Percentiles rank a stretch among this genome's conserved stretches.
phyloP scores from a whole-genome alignment of 2,329 filamentous ascomycete species.

The Neofusicoccum cordaticola region DNA sequence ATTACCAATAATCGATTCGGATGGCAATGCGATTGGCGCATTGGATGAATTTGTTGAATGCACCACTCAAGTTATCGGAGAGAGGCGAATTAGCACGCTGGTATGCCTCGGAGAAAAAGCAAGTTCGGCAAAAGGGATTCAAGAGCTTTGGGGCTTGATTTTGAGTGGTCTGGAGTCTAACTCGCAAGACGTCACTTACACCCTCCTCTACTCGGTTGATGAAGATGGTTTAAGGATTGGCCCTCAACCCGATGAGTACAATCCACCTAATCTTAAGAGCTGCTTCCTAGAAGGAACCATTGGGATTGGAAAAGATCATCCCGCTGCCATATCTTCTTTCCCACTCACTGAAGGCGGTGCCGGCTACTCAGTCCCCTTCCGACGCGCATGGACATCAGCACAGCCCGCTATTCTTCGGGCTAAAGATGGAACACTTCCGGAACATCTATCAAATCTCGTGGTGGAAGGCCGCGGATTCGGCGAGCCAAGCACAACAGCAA shows the following conservation, averaged over 20 bases:
- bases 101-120: conserved; percentile 13
- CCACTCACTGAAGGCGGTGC: conserved; percentile 6
- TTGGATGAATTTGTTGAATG: conserved; percentile 16
- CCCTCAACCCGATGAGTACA: neutral
- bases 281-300: conserved; percentile 14
- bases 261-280: neutral
- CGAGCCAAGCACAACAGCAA: neutral
- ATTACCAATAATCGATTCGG: conserved; percentile 9
- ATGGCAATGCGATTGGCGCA: conserved; percentile 11
- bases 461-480: conserved; percentile 1
- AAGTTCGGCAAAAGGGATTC: neutral
- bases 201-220: conserved; percentile 8
- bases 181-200: conserved; percentile 12
- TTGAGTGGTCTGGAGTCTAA: conserved; percentile 5
- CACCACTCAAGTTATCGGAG: conserved; percentile 10
- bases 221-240: neutral
- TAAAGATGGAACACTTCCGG: neutral
- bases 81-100: conserved; percentile 9
- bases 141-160: conserved; percentile 9
- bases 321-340: conserved; percentile 1
- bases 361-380: neutral
- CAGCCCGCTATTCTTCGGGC: neutral
- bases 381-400: conserved; percentile 16
- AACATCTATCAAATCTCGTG: neutral
- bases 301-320: neutral